Percentiles rank a stretch among this genome's conserved stretches.
phyloP scores from a whole-genome alignment of 2,329 filamentous ascomycete genomes.

The Cordyceps tenuipes region DNA sequence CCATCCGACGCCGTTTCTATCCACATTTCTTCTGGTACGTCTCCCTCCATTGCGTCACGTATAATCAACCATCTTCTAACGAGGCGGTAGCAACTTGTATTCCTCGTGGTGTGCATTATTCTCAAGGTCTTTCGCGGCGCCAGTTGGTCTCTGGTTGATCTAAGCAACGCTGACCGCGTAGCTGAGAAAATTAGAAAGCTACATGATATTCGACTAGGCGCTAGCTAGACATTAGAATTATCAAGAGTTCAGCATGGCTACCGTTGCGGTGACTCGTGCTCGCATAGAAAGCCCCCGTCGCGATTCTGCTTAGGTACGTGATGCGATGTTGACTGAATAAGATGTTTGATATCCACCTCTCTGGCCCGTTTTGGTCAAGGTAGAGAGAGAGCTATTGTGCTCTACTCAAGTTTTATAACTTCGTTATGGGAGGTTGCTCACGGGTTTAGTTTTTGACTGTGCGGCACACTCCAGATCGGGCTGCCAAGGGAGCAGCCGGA shows the following conservation, averaged over 20 bases:
- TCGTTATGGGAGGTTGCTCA: too few species aligned
- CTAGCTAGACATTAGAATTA: background rate
- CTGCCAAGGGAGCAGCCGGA: too few species aligned
- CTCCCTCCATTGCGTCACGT: background rate
- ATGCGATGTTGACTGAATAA: background rate
- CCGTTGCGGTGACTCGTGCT: background rate
- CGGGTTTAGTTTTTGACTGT: too few species aligned
- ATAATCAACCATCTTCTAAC: background rate
- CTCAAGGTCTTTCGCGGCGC: background rate
- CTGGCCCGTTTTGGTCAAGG: too few species aligned
- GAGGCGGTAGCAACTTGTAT: background rate
- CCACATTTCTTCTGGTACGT: conserved; percentile 31
- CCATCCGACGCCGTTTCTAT: conserved; percentile 26
- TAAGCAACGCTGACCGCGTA: background rate
- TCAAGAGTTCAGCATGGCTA: background rate
- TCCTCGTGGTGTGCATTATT: background rate
- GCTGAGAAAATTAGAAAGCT: conserved; percentile 5
- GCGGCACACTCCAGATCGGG: too few species aligned
- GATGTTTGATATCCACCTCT: background rate
- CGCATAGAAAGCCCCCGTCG: background rate
- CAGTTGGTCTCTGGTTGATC: conserved; percentile 1
- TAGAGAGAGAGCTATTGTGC: too few species aligned
- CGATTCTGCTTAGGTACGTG: background rate
- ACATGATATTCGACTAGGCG: conserved; percentile 2
- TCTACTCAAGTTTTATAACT: too few species aligned